Percentiles rank a stretch among this genome's conserved stretches.
Evolutionary conservation across 805 yeast species (phyloP).

Genomic region (Myxozyma neotropica): DNA sequence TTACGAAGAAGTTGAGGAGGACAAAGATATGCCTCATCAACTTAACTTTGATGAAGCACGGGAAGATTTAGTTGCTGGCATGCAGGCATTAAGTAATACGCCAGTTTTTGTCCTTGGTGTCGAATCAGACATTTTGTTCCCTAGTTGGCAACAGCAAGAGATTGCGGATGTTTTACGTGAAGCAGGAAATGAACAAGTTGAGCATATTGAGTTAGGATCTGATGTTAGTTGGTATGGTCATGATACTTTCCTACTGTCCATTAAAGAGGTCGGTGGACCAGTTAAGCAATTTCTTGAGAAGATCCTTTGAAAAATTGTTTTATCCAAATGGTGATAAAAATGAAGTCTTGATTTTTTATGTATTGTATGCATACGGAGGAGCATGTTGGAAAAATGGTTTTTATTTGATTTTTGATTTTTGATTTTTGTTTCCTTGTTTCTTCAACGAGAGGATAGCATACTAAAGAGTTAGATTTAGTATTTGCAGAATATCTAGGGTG

Average conservation of each 20-base stretch:
- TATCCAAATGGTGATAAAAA: too few relatives aligned
- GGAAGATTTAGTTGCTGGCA: slow-evolving; percentile 66
- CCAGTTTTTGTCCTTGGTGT: slow-evolving; percentile 83
- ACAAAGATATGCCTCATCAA: slow-evolving; percentile 14
- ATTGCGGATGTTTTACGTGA: slow-evolving; percentile 61
- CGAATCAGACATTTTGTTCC: slow-evolving; percentile 89
- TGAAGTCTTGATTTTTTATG: too few relatives aligned
- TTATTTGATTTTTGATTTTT: too few relatives aligned
- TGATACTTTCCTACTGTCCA: slow-evolving; percentile 81
- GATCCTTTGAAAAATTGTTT: too few relatives aligned
- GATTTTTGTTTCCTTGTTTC: too few relatives aligned
- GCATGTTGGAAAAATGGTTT: too few relatives aligned
- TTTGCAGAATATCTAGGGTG: not conserved
- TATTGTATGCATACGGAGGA: too few relatives aligned
- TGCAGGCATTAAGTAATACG: slow-evolving; percentile 61
- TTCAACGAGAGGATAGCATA: too few relatives aligned
- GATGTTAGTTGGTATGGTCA: slow-evolving; percentile 85
- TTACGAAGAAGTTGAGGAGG: slow-evolving; percentile 43
- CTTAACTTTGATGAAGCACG: slow-evolving; percentile 30
- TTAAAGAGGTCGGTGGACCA: slow-evolving; percentile 78
- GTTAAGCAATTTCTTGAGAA: slow-evolving; percentile 61
- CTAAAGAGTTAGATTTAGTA: too few relatives aligned
- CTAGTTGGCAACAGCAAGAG: slow-evolving; percentile 92
- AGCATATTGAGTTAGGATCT: slow-evolving; percentile 73
- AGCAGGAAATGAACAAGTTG: slow-evolving; percentile 46